Evolutionary conservation across 345 rosid species (phyloP).

Genomic region (Mangifera indica): DNA sequence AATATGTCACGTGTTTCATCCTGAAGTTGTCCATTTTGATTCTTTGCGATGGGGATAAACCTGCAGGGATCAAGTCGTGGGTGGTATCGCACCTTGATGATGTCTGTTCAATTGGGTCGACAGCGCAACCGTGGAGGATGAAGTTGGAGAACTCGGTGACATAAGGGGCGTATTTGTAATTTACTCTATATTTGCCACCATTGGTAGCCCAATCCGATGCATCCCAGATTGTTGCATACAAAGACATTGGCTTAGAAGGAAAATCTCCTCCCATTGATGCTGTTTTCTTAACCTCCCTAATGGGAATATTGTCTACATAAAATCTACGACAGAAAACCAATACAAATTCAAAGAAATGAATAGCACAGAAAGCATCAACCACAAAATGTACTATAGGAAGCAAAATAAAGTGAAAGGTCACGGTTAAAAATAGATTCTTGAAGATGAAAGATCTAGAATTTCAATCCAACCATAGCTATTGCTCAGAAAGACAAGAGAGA

Average conservation of each 20-base stretch:
- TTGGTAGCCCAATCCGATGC: conserved; percentile 97
- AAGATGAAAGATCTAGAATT: neutral
- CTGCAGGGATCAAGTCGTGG: conserved; percentile 30
- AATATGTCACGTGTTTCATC: conserved; percentile 78
- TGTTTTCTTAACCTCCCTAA: conserved; percentile 72
- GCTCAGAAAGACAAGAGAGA: conserved; percentile 23
- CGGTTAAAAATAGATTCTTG: neutral
- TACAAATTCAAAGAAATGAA: neutral
- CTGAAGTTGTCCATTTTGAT: conserved; percentile 65
- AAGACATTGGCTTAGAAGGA: conserved; percentile 93
- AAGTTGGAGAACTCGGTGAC: conserved; percentile 61
- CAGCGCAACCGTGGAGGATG: conserved; percentile 79
- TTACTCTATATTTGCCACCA: conserved; percentile 90
- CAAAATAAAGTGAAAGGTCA: neutral
- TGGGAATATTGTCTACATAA: conserved; percentile 71
- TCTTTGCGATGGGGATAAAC: conserved; percentile 46
- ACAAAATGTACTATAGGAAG: too few relatives aligned
- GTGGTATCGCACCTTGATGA: conserved; percentile 52
- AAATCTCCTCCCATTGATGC: conserved; percentile 78
- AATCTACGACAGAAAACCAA: conserved; percentile 48
- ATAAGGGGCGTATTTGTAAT: conserved; percentile 92
- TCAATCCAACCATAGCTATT: neutral
- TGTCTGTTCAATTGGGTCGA: conserved; percentile 68
- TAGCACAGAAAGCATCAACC: neutral
- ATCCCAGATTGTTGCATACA: conserved; percentile 96